These are phyloP conservation scores for Moringa oleifera DNA, from an alignment of 345 rosid species.

Conservation along the genomic window DNA sequence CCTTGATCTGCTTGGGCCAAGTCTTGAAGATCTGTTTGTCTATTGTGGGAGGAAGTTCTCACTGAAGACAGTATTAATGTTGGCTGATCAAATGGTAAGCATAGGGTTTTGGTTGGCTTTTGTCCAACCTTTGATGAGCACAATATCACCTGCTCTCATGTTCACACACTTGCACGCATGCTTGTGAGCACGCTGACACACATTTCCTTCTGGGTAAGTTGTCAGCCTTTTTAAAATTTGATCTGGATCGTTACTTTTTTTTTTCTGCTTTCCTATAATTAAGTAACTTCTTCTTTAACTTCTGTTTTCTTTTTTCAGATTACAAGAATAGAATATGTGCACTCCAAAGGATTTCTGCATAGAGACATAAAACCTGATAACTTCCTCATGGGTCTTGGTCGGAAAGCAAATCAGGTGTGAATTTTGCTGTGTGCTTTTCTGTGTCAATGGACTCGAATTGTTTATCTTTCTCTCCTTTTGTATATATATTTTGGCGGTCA, in stretches of 20 bases:
- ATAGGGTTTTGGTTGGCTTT: background rate
- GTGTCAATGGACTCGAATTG: background rate
- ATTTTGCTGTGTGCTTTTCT: conserved; percentile 3
- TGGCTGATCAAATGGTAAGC: conserved; percentile 94
- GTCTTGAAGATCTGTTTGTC: conserved; percentile 86
- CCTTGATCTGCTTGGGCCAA: conserved; percentile 88
- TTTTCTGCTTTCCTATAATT: background rate
- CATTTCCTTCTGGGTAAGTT: too few relatives aligned
- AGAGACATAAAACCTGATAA: conserved; percentile 92
- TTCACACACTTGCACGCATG: background rate
- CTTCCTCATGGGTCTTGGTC: conserved; percentile 84
- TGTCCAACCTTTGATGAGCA: background rate
- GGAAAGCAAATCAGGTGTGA: conserved; percentile 74
- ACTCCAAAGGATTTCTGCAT: conserved; percentile 78
- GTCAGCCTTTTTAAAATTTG: background rate
- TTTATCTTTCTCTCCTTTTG: background rate
- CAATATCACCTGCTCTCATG: background rate
- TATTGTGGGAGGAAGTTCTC: conserved; percentile 91
- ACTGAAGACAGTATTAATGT: conserved; percentile 73
- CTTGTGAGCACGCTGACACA: too few relatives aligned
- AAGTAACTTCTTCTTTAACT: background rate
- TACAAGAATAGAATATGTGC: conserved; percentile 73
- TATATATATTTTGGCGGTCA: background rate
- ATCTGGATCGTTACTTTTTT: background rate
- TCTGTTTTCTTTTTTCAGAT: conserved; percentile 35